Evolutionary conservation across 1,139 yeast species (phyloP).

Genomic region (Sugiyamaella xylanicola): DNA sequence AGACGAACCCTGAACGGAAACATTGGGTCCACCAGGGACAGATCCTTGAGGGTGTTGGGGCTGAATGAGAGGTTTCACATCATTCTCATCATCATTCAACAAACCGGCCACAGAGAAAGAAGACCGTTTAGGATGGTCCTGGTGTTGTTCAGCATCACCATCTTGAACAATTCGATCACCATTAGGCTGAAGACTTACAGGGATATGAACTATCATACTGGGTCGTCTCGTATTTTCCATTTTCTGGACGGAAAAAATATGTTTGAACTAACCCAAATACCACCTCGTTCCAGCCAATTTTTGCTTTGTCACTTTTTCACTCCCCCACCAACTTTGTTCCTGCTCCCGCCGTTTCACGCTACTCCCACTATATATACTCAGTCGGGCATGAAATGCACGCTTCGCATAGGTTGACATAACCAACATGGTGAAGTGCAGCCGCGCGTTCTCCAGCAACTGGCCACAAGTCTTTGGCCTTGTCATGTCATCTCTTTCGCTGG

Average conservation of each 20-base stretch:
- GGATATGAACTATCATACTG: constrained; percentile 17
- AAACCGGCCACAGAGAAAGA: constrained; percentile 16
- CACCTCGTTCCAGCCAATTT: background rate
- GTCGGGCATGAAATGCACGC: no score
- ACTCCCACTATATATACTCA: background rate
- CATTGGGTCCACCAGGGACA: background rate
- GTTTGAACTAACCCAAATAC: background rate
- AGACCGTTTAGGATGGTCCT: constrained; percentile 7
- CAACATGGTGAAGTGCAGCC: constrained; percentile 13
- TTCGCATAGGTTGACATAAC: background rate
- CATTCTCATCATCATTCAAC: constrained; percentile 15
- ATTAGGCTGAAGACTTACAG: constrained; percentile 10
- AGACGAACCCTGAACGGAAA: no score
- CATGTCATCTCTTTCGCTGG: no score
- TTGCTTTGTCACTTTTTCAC: background rate
- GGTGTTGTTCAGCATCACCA: background rate
- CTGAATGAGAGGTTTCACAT: background rate
- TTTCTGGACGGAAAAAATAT: background rate
- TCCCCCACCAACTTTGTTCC: background rate
- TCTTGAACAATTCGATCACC: constrained; percentile 4
- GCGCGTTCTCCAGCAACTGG: no score
- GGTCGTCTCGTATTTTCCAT: constrained; percentile 11
- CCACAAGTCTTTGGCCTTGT: no score
- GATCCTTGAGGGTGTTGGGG: background rate
- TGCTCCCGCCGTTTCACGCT: background rate